These are phyloP conservation scores for Rhizoclosmatium globosum DNA, from an alignment of 192 early-diverging fungal species.

Conservation along the genomic window DNA sequence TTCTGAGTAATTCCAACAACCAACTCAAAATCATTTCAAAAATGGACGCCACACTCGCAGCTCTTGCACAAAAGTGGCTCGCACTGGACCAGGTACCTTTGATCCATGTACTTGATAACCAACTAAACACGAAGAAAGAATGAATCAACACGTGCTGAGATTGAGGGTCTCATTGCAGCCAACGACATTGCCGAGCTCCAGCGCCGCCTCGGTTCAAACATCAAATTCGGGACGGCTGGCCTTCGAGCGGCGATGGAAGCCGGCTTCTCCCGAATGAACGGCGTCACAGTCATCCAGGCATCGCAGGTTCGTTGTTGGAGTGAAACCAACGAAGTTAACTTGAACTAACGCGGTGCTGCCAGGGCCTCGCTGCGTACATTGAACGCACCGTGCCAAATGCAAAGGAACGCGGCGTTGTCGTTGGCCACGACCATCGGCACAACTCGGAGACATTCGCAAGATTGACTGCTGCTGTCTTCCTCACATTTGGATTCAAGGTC, in stretches of 20 bases:
- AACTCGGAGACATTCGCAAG: conserved; percentile 83
- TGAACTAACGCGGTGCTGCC: neutral
- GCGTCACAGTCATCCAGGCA: conserved; percentile 91
- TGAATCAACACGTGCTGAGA: conserved; percentile 67
- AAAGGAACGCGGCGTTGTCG: conserved; percentile 79
- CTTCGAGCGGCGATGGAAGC: conserved; percentile 93
- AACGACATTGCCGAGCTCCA: conserved; percentile 61
- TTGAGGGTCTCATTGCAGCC: conserved; percentile 54
- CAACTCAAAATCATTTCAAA: neutral
- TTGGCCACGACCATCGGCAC: conserved; percentile 95
- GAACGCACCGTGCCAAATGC: conserved; percentile 63
- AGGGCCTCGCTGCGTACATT: conserved; percentile 78
- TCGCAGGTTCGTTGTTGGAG: conserved; percentile 67
- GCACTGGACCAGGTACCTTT: conserved; percentile 58
- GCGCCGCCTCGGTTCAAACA: conserved; percentile 62
- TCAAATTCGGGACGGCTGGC: conserved; percentile 90
- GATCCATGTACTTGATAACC: too few relatives aligned
- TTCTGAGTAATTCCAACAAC: too few relatives aligned
- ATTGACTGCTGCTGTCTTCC: conserved; percentile 83
- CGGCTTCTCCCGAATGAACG: conserved; percentile 93
- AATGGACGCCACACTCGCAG: neutral
- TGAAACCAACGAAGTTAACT: neutral
- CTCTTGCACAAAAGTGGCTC: conserved; percentile 64
- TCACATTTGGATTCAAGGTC: conserved; percentile 76
- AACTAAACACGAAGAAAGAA: conserved; percentile 51